phyloP scores from a whole-genome alignment of 441 rosid genomes.

The Hura crepitans region DNA sequence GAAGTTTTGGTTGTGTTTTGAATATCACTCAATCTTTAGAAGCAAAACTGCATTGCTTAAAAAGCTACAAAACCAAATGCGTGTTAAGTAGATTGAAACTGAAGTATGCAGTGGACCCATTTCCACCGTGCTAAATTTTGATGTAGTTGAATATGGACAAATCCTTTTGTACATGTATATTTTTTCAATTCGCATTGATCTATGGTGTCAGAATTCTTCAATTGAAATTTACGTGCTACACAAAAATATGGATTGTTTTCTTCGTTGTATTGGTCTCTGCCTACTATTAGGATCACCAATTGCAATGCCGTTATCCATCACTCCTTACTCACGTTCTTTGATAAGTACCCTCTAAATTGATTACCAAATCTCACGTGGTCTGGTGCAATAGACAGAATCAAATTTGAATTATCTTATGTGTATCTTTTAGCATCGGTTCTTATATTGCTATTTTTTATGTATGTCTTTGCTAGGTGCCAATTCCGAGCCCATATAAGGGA shows the following conservation, averaged over 20 bases:
- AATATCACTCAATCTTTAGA: neutral
- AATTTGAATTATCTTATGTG: neutral
- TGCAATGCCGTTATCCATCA: neutral
- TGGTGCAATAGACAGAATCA: neutral
- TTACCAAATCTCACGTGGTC: neutral
- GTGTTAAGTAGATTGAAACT: neutral
- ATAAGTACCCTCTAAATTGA: neutral
- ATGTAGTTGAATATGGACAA: neutral
- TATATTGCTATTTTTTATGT: neutral
- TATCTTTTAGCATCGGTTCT: neutral
- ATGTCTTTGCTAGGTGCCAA: constrained; percentile 27
- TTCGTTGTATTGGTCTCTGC: neutral
- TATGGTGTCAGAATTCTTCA: neutral
- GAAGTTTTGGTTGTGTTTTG: neutral
- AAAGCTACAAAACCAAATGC: neutral
- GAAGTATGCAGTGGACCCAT: neutral
- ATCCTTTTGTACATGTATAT: neutral
- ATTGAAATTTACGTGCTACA: neutral
- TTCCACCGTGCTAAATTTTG: too few relatives aligned
- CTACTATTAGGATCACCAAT: neutral
- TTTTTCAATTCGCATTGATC: neutral
- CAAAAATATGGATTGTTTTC: neutral
- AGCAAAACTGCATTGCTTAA: neutral
- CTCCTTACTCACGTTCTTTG: neutral
- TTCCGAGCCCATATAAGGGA: constrained; percentile 33